These are phyloP conservation scores for Spongispora temasekensis DNA, from an alignment of 1,284 basidiomycete genomes.

Conservation along the genomic window DNA sequence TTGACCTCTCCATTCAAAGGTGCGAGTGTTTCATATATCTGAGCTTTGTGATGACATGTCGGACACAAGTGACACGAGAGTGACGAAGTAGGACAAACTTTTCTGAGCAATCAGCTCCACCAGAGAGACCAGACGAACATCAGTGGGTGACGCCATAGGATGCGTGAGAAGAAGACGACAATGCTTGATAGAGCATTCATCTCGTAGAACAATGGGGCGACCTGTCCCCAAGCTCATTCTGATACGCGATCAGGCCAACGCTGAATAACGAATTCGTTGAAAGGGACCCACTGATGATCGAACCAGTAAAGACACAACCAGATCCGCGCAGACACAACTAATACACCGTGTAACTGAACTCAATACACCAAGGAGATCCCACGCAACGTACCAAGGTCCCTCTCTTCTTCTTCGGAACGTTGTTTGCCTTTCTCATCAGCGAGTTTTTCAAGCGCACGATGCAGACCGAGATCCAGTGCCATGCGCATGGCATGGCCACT, in stretches of 20 bases:
- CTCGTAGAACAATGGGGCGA: conserved; percentile 84
- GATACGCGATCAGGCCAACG: conserved; percentile 20
- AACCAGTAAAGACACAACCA: conserved; percentile 96
- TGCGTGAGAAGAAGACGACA: conserved; percentile 81
- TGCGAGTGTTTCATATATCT: conserved; percentile 87
- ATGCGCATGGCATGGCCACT: conserved; percentile 93
- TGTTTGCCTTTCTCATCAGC: conserved; percentile 70
- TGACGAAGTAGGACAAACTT: conserved; percentile 48
- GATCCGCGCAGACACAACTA: conserved; percentile 88
- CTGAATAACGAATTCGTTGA: conserved; percentile 2
- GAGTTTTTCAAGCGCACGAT: conserved; percentile 89
- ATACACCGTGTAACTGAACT: conserved; percentile 13
- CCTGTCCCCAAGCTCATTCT: conserved; percentile 92
- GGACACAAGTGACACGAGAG: conserved; percentile 10
- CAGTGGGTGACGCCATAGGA: conserved; percentile 85
- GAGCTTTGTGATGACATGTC: conserved; percentile 51
- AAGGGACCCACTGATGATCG: conserved; percentile 74
- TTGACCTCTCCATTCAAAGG: conserved; percentile 87
- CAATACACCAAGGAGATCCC: conserved; percentile 1
- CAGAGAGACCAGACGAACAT: conserved; percentile 83
- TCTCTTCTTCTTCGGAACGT: conserved; percentile 79
- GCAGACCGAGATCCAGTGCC: conserved; percentile 90
- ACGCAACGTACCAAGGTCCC: conserved; percentile 75
- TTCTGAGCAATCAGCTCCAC: conserved; percentile 92
- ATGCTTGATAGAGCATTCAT: conserved; percentile 84